These are phyloP conservation scores for Mortierella sp. DNA, from an alignment of 371 early-diverging fungal species.

Conservation along the genomic window DNA sequence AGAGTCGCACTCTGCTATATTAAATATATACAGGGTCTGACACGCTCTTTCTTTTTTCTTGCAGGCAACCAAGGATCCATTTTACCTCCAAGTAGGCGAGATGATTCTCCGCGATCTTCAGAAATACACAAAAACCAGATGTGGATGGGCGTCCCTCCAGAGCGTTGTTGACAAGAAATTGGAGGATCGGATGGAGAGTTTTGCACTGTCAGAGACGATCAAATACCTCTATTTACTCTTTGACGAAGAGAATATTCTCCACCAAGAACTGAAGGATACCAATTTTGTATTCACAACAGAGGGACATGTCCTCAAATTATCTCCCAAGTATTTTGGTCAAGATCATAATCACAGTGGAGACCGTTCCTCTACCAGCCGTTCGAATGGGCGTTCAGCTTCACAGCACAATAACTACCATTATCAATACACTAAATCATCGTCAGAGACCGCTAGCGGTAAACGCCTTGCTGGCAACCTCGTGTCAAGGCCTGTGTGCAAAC, in stretches of 20 bases:
- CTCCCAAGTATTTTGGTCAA: slow-evolving; percentile 36
- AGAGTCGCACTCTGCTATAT: neutral
- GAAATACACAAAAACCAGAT: slow-evolving; percentile 73
- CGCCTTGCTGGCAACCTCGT: neutral
- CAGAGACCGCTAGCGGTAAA: neutral
- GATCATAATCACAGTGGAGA: neutral
- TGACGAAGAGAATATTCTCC: slow-evolving; percentile 60
- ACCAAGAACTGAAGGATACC: slow-evolving; percentile 62
- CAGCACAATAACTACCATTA: slow-evolving; percentile 7
- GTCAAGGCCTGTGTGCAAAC: slow-evolving; percentile 22
- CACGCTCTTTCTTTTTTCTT: slow-evolving; percentile 5
- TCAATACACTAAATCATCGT: slow-evolving; percentile 6
- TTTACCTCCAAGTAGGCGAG: slow-evolving; percentile 92
- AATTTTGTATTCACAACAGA: slow-evolving; percentile 94
- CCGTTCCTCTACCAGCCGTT: neutral
- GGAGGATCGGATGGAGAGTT: slow-evolving; percentile 96
- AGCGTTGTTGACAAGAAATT: slow-evolving; percentile 73
- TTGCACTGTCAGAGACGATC: slow-evolving; percentile 93
- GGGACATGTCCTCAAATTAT: slow-evolving; percentile 78
- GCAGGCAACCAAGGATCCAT: slow-evolving; percentile 90
- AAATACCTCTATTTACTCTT: slow-evolving; percentile 95
- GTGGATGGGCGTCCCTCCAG: slow-evolving; percentile 87
- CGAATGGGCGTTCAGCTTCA: neutral
- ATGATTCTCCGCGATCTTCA: slow-evolving; percentile 87
- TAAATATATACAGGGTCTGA: neutral